phyloP scores from a whole-genome alignment of 2,329 filamentous ascomycete species.

The Sporothrix humicola region DNA sequence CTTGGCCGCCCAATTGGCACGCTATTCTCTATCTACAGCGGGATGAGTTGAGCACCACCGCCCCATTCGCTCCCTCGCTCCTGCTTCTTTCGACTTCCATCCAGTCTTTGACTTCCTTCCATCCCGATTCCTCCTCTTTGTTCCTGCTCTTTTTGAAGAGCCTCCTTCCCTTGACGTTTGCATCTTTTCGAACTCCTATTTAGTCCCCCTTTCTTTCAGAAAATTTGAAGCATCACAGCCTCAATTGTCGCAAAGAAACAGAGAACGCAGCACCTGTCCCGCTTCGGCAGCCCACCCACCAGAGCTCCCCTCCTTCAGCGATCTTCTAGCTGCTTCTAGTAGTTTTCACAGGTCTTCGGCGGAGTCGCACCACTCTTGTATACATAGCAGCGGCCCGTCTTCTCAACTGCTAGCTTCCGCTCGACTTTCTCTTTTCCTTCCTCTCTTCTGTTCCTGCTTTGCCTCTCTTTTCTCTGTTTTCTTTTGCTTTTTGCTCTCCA shows the following conservation, averaged over 20 bases:
- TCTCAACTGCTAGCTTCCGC: slow-evolving; percentile 32
- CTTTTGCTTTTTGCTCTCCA: neutral
- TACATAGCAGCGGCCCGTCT: slow-evolving; percentile 26
- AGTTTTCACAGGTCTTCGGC: slow-evolving; percentile 10
- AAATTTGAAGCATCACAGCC: slow-evolving; percentile 7
- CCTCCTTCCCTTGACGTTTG: slow-evolving; percentile 34
- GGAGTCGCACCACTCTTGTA: slow-evolving; percentile 34
- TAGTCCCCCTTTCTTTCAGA: neutral
- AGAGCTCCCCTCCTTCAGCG: neutral
- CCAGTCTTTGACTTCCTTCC: slow-evolving; percentile 30
- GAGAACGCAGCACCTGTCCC: neutral
- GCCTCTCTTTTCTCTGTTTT: neutral
- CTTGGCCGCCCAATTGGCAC: slow-evolving; percentile 27
- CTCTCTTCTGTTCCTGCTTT: neutral
- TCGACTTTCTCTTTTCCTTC: neutral
- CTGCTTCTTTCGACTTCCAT: neutral
- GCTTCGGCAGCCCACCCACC: neutral
- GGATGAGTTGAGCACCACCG: slow-evolving; percentile 21
- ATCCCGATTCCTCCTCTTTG: neutral
- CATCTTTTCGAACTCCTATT: neutral
- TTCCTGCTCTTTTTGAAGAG: slow-evolving; percentile 15
- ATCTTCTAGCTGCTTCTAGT: slow-evolving; percentile 36
- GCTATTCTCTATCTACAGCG: slow-evolving; percentile 21
- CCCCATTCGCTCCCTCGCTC: slow-evolving; percentile 31
- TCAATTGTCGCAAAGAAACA: neutral